Base-by-base conservation (phyloP, 2,329 filamentous ascomycete species). In the Aquanectria penicillioides region DNA sequence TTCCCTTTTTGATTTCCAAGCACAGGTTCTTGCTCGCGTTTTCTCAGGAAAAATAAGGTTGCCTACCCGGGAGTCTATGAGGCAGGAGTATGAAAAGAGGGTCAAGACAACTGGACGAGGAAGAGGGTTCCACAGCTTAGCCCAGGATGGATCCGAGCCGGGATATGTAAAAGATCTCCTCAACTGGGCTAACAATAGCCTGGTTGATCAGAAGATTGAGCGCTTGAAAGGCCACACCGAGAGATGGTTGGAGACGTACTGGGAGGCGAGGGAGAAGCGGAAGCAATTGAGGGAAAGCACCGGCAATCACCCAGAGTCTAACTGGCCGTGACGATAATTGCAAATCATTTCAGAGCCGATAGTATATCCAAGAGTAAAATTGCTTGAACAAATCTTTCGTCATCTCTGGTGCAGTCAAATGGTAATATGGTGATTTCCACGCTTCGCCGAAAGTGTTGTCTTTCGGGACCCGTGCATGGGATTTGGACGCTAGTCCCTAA, bases 1-100 rank as follows among this genome's bases (percentile, higher is more conserved):
- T 66, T 86, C 86, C 0, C 76, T 91, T 0, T 91, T 90, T 59
- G 89, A 91, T 59, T 90, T 89, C 64, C 89, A 92, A 69, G 87
- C 87, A 0, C 84, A 88, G 62, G 82, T 81, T 0, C 76, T 89
- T 0, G 83, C 88, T 0, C 80, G 84, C 3, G 82, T 88, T 0
- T 78, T 88, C 4, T 77, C 83, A 0, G 86, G 85, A 0, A 75
- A 78, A 26, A 80, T 80, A 0, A 22, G 1, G 2, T 6, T 70
- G 1, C 57, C 68, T 0, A 20, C 25, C 17, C 36, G 26, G 1
- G 57, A 59, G 0, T n/a, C 37, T 0, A 37, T 65, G 51, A 51
- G 61, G 11, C 23, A 41, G 4, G 68, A 67, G 61, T 77, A 67
- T n/a, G 64, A 65, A 8, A 54, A 54, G 2, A 60, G 63, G 0